Conservation (phyloP, 208 protist species). For the Leishmania tropica region DNA sequence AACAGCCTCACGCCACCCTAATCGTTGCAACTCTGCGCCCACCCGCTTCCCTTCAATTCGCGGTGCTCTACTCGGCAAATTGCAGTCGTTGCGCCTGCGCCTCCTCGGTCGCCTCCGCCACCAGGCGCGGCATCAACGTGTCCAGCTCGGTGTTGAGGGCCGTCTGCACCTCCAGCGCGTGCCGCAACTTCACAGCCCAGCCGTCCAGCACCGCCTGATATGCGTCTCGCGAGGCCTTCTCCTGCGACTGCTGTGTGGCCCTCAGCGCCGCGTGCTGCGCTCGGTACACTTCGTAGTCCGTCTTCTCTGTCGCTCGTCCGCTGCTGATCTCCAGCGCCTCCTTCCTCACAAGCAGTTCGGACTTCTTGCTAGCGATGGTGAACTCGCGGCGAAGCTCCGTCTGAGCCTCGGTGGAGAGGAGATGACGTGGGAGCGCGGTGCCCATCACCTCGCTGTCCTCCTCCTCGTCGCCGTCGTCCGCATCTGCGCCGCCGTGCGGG, state of each 20-base stretch:
- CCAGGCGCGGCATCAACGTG: constrained; percentile 64
- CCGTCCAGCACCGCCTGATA: constrained; percentile 42
- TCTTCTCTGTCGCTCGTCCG: constrained; percentile 38
- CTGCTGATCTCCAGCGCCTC: constrained; percentile 82
- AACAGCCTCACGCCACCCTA: not conserved
- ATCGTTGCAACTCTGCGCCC: not conserved
- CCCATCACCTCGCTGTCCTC: constrained; percentile 23
- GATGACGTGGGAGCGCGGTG: constrained; percentile 40
- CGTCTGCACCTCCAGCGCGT: constrained; percentile 60
- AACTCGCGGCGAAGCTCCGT: constrained; percentile 54
- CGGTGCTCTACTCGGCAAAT: constrained; percentile 21
- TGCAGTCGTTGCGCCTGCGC: constrained; percentile 48
- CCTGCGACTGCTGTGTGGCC: constrained; percentile 47
- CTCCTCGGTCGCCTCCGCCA: constrained; percentile 81
- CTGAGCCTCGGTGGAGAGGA: constrained; percentile 57
- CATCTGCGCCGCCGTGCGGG: constrained; percentile 2
- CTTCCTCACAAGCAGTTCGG: constrained; percentile 68
- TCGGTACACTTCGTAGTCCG: constrained; percentile 57
- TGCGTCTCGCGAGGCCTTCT: constrained; percentile 40
- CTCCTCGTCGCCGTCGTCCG: constrained; percentile 30
- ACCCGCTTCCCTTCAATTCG: not conserved
- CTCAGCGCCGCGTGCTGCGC: constrained; percentile 41
- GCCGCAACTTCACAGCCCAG: constrained; percentile 57
- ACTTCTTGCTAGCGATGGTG: constrained; percentile 49
- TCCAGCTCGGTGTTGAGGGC: constrained; percentile 70